These are phyloP conservation scores for Solanum peruvianum DNA, from an alignment of 257 asterid genomes.

Conservation along the genomic window DNA sequence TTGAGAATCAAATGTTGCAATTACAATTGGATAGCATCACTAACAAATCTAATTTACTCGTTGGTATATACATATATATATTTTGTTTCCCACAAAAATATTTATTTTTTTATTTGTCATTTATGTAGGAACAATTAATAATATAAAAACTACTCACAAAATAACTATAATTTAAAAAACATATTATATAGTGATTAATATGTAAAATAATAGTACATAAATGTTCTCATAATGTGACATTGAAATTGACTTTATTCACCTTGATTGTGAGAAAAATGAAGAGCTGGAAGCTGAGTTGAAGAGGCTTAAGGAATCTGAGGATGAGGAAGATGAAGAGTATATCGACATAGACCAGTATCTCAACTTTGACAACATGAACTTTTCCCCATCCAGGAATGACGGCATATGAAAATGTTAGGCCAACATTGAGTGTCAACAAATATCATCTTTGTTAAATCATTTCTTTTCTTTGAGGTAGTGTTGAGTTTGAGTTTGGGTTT, in stretches of 20 bases:
- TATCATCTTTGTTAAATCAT: background rate
- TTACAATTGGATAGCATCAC: background rate
- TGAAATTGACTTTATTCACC: too few species aligned
- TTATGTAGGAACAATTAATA: too few species aligned
- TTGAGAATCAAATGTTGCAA: background rate
- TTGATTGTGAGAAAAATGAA: background rate
- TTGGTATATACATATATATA: background rate
- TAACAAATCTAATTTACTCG: background rate
- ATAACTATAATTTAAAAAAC: too few species aligned
- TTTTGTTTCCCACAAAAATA: too few species aligned
- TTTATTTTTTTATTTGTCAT: too few species aligned
- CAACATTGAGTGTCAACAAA: background rate
- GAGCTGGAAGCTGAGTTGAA: background rate
- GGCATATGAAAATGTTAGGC: background rate
- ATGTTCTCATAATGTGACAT: background rate
- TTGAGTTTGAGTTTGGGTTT: background rate
- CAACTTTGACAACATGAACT: background rate
- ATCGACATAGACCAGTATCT: background rate
- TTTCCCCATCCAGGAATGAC: background rate
- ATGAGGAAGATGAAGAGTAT: background rate
- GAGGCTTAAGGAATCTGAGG: background rate
- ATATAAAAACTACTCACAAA: too few species aligned
- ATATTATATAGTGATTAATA: background rate
- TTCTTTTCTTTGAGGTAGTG: background rate
- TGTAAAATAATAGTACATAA: background rate